Evolutionary conservation across 2,329 filamentous ascomycete species (phyloP).

Genomic region (Fusarium pseudoanthophilum): DNA sequence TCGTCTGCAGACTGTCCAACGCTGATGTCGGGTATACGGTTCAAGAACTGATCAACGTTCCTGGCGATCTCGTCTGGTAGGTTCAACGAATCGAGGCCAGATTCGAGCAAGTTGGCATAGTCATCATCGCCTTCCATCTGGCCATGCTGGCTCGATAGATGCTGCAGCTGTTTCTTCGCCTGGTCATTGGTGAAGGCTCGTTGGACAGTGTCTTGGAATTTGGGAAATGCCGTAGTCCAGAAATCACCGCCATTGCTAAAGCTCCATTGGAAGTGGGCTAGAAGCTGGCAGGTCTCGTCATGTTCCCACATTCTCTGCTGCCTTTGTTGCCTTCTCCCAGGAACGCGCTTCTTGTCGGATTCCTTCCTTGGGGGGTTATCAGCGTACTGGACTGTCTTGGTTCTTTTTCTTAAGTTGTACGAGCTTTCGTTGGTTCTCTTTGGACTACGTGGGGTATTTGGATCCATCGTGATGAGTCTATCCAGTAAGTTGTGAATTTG

Average conservation of each 20-base stretch:
- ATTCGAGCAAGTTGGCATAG: accelerated
- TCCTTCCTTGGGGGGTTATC: not conserved
- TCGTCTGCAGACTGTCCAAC: accelerated
- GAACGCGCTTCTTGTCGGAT: accelerated
- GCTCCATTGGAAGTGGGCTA: not conserved
- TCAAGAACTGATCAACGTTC: not conserved
- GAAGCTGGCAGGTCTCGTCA: accelerated
- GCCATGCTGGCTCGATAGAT: not conserved
- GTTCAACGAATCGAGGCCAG: not conserved
- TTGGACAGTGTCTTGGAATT: not conserved
- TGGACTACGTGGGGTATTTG: accelerated
- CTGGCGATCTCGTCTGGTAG: not conserved
- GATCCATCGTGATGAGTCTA: not conserved
- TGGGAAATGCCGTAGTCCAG: accelerated
- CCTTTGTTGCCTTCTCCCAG: accelerated
- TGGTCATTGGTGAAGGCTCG: not conserved
- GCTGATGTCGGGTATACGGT: accelerated
- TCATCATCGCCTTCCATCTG: not conserved
- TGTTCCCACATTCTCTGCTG: not conserved
- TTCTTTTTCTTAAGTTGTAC: not conserved
- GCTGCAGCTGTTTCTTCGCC: not conserved
- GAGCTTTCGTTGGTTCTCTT: not conserved
- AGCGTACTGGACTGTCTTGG: not conserved
- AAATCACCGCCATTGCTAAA: not conserved
- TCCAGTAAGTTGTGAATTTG: too few relatives aligned